These are phyloP conservation scores for Emergomyces pasteurianus DNA, from an alignment of 2,329 filamentous ascomycete species.

Conservation along the genomic window DNA sequence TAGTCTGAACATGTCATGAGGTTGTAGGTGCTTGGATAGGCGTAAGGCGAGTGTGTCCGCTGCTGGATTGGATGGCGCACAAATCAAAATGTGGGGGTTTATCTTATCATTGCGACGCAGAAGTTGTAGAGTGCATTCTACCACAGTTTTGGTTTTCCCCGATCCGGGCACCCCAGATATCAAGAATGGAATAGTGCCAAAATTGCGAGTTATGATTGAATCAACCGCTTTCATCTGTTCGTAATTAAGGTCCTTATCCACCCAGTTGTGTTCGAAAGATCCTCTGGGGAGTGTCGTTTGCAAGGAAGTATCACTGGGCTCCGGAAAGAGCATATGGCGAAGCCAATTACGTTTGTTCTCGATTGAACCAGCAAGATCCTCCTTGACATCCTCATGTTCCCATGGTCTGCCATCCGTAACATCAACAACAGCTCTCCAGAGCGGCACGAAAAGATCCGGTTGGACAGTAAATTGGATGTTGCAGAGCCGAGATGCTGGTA, in stretches of 20 bases:
- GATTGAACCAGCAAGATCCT: slow-evolving; percentile 29
- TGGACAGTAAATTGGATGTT: slow-evolving; percentile 16
- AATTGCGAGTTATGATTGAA: slow-evolving; percentile 28
- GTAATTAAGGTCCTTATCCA: slow-evolving; percentile 34
- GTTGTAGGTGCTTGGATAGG: slow-evolving; percentile 25
- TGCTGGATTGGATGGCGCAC: slow-evolving; percentile 36
- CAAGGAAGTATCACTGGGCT: slow-evolving; percentile 22
- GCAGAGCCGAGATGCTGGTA: slow-evolving; percentile 7
- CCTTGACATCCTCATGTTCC: slow-evolving; percentile 39
- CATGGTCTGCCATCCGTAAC: slow-evolving; percentile 32
- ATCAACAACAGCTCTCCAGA: slow-evolving; percentile 13
- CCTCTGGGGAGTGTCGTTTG: slow-evolving; percentile 29
- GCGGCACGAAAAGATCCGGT: slow-evolving; percentile 7
- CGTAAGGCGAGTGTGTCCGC: slow-evolving; percentile 34
- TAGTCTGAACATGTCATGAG: slow-evolving; percentile 30
- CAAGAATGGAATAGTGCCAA: slow-evolving; percentile 36
- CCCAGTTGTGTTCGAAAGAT: slow-evolving; percentile 22
- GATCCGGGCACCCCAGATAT: slow-evolving; percentile 41
- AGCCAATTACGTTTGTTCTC: slow-evolving; percentile 12
- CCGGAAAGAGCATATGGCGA: slow-evolving; percentile 35
- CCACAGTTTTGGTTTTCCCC: slow-evolving; percentile 41
- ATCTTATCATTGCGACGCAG: slow-evolving; percentile 5
- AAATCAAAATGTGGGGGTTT: slow-evolving; percentile 29
- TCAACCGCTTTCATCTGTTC: slow-evolving; percentile 38
- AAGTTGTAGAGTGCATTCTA: slow-evolving; percentile 31